A percentile compares a stretch with the other conserved stretches of the same genome.
Evolutionary conservation across 129 eudicot species (phyloP).

Genomic region (Dittrichia graveolens): DNA sequence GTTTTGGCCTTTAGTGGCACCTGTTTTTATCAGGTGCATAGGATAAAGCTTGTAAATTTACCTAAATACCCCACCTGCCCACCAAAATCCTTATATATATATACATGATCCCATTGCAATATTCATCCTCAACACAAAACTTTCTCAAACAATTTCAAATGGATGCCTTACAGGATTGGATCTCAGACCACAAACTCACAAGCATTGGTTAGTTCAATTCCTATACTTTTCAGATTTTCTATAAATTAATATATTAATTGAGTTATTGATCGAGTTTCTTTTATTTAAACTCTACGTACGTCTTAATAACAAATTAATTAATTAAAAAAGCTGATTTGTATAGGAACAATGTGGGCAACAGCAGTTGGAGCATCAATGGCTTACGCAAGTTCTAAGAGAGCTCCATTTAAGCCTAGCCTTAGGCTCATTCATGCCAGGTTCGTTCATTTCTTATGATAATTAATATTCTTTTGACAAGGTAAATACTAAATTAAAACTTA

Average conservation of each 20-base stretch:
- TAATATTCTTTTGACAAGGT: no score
- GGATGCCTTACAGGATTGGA: conserved; percentile 81
- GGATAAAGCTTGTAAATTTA: neutral
- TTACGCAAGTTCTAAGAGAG: conserved; percentile 51
- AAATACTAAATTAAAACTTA: no score
- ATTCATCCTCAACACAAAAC: conserved; percentile 32
- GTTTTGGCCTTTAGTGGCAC: conserved; percentile 5
- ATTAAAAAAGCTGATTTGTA: neutral
- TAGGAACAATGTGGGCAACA: conserved; percentile 68
- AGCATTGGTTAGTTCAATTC: conserved; percentile 67
- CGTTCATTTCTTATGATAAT: neutral
- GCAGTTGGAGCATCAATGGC: conserved; percentile 76
- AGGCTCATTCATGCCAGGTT: conserved; percentile 97
- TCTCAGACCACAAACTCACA: conserved; percentile 83
- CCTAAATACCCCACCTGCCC: conserved; percentile 19
- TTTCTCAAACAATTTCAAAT: conserved; percentile 28
- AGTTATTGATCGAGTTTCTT: no score
- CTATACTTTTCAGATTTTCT: neutral
- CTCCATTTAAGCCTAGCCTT: conserved; percentile 79
- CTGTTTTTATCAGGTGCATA: conserved; percentile 24
- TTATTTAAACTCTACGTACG: no score
- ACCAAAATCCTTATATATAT: no score
- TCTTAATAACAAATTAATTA: no score
- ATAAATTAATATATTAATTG: no score
- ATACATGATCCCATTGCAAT: conserved; percentile 21